A percentile compares a stretch with the other conserved stretches of the same genome.
Conservation (phyloP, 169 alveolate species). For the Toxoplasma gondii region DNA sequence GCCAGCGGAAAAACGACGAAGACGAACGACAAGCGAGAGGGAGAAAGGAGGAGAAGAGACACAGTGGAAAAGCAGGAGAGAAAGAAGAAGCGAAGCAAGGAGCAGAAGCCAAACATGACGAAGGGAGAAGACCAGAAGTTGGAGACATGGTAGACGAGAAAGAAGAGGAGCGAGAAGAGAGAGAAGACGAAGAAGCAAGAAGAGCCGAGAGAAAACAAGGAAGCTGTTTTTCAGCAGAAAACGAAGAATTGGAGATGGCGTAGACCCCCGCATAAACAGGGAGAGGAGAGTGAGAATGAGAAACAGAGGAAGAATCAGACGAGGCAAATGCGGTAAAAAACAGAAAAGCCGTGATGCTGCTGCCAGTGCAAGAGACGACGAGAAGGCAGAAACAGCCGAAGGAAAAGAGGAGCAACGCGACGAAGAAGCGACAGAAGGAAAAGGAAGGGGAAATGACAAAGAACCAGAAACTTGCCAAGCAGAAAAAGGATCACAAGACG, state of each 20-base stretch:
- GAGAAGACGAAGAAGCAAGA: too few relatives aligned
- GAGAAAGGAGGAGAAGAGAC: too few relatives aligned
- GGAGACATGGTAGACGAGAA: too few relatives aligned
- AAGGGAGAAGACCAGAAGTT: too few relatives aligned
- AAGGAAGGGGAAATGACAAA: not conserved
- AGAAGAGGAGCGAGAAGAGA: too few relatives aligned
- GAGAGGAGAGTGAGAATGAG: not conserved
- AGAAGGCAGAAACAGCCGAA: not conserved
- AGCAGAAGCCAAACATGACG: too few relatives aligned
- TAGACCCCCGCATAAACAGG: not conserved
- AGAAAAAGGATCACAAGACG: too few relatives aligned
- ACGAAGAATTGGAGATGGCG: not conserved
- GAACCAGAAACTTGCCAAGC: not conserved
- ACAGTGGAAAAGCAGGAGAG: not conserved
- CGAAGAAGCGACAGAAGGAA: not conserved
- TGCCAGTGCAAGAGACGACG: not conserved
- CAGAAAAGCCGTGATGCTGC: not conserved
- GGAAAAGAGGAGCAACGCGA: not conserved
- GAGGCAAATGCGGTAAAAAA: too few relatives aligned
- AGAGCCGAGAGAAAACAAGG: too few relatives aligned
- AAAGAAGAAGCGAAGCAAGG: too few relatives aligned
- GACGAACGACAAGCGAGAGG: too few relatives aligned
- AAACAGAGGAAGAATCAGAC: not conserved
- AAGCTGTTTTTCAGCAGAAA: not conserved
- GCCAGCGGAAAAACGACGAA: too few relatives aligned